These are phyloP conservation scores for Manihot esculenta DNA, from an alignment of 441 rosid genomes.

Conservation along the genomic window DNA sequence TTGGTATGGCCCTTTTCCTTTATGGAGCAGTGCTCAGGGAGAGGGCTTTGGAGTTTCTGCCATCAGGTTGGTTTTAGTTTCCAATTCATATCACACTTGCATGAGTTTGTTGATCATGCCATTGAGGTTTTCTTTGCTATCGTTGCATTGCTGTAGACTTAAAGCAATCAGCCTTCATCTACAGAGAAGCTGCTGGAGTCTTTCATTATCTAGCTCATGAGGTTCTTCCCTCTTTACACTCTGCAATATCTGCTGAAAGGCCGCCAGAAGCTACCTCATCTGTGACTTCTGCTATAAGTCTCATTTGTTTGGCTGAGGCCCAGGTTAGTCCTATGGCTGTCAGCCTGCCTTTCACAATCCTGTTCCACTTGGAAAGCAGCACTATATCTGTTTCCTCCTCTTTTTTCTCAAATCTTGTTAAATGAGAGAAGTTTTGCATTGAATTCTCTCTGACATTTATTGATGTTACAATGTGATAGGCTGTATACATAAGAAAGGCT, in stretches of 20 bases:
- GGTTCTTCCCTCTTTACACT: conserved; percentile 49
- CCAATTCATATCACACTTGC: neutral
- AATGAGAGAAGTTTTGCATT: conserved; percentile 3
- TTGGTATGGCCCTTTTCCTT: conserved; percentile 58
- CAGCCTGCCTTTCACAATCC: neutral
- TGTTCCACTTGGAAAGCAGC: neutral
- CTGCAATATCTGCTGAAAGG: conserved; percentile 40
- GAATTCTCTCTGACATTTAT: conserved; percentile 17
- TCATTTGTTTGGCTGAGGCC: conserved; percentile 80
- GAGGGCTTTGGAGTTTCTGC: conserved; percentile 60
- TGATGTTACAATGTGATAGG: conserved; percentile 34
- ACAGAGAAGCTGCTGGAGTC: conserved; percentile 80
- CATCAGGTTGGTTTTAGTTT: conserved; percentile 41
- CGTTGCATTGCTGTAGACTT: conserved; percentile 38
- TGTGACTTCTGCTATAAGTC: conserved; percentile 50
- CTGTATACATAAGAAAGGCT: conserved; percentile 53
- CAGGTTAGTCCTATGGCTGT: conserved; percentile 49
- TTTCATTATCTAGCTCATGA: conserved; percentile 58
- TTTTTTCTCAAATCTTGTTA: neutral
- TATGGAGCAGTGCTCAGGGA: conserved; percentile 60
- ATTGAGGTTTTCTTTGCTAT: conserved; percentile 10
- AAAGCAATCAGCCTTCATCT: conserved; percentile 52
- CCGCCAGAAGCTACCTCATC: conserved; percentile 59
- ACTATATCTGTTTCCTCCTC: neutral
- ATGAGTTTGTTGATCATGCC: conserved; percentile 4